Evolutionary conservation across 202 grass and related monocot genomes (phyloP).

Genomic region (Setaria italica): DNA sequence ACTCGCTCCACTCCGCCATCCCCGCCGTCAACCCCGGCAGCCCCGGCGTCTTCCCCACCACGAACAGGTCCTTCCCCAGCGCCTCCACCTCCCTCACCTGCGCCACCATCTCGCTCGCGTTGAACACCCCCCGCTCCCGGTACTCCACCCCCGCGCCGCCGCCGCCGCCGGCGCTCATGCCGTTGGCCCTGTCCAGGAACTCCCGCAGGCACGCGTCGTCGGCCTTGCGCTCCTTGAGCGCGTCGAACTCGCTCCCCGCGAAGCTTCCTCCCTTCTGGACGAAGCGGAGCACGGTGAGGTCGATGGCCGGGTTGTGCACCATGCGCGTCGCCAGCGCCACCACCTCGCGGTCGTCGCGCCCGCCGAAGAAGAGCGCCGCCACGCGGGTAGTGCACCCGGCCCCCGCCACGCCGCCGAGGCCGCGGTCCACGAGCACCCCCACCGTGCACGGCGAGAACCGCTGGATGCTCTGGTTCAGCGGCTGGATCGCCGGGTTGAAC

Average conservation of each 20-base stretch:
- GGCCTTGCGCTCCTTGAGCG: slow-evolving; percentile 50
- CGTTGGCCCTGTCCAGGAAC: slow-evolving; percentile 43
- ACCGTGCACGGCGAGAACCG: slow-evolving; percentile 69
- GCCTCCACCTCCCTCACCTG: slow-evolving; percentile 54
- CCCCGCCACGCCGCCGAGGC: slow-evolving; percentile 30
- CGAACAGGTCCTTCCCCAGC: slow-evolving; percentile 56
- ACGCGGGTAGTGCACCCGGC: slow-evolving; percentile 37
- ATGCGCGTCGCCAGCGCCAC: slow-evolving; percentile 66
- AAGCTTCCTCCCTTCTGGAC: slow-evolving; percentile 37
- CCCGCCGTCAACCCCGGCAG: slow-evolving; percentile 55
- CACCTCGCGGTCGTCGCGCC: slow-evolving; percentile 70
- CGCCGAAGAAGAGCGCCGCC: slow-evolving; percentile 69
- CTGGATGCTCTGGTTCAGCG: slow-evolving; percentile 56
- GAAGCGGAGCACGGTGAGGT: slow-evolving; percentile 68
- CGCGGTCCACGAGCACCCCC: slow-evolving; percentile 66
- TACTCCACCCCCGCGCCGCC: slow-evolving; percentile 50
- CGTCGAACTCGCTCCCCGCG: slow-evolving; percentile 42
- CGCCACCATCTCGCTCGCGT: slow-evolving; percentile 64
- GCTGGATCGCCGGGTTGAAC: slow-evolving; percentile 54
- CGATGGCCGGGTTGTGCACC: slow-evolving; percentile 54
- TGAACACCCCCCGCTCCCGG: slow-evolving; percentile 48
- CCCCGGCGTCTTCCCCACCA: slow-evolving; percentile 67
- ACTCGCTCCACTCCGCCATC: slow-evolving; percentile 77
- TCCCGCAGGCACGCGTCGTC: slow-evolving; percentile 59
- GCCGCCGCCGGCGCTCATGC: background rate